Percentiles rank a stretch among this genome's conserved stretches.
These are phyloP conservation scores for Casuarina equisetifolia DNA, from an alignment of 306 rosid genomes.

Conservation along the genomic window DNA sequence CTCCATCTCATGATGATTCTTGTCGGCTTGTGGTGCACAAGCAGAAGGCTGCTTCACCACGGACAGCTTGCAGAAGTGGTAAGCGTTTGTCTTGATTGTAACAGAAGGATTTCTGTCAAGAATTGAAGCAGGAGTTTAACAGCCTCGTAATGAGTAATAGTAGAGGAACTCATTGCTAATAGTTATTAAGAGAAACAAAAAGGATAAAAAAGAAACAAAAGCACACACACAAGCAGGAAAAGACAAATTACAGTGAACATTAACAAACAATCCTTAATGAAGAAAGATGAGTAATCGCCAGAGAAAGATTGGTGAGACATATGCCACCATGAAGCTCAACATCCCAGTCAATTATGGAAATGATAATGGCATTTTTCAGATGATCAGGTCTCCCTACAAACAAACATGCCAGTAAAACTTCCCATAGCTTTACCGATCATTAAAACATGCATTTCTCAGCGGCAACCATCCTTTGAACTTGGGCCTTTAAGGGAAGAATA, in stretches of 20 bases:
- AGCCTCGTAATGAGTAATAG: background rate
- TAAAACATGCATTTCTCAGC: background rate
- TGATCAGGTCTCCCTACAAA: background rate
- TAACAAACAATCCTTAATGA: background rate
- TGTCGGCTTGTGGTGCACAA: conserved; percentile 30
- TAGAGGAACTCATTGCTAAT: background rate
- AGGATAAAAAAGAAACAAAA: background rate
- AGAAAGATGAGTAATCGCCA: background rate
- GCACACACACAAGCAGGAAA: no score
- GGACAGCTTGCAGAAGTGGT: conserved; percentile 93
- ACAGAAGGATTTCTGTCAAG: conserved; percentile 57
- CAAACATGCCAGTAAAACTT: background rate
- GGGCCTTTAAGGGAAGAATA: background rate
- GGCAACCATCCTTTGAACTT: background rate
- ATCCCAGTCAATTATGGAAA: background rate
- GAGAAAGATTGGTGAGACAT: background rate
- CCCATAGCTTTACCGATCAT: background rate
- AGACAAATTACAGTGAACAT: background rate
- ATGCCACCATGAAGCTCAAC: background rate
- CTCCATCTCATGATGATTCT: conserved; percentile 27
- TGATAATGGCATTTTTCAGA: no score
- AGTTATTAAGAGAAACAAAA: background rate
- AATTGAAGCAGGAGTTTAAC: background rate
- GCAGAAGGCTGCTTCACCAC: conserved; percentile 50
- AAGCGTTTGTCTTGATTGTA: conserved; percentile 72